A percentile compares a stretch with the other conserved stretches of the same genome.
phyloP scores from a whole-genome alignment of 2,329 filamentous ascomycete genomes.

The Incumbomyces lentus region DNA sequence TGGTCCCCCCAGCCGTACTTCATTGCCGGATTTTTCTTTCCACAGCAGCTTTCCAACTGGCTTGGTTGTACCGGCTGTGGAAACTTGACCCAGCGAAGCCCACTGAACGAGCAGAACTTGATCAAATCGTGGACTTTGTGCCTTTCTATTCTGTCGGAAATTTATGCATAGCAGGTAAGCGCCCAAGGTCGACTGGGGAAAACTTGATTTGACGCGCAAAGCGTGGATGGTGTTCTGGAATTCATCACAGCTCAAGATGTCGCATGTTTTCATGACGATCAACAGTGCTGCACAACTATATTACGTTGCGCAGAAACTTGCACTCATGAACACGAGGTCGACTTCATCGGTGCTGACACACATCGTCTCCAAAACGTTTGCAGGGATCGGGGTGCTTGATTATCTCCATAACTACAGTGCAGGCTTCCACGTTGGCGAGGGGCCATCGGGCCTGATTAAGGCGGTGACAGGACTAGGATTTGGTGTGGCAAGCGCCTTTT shows the following conservation, averaged over 20 bases:
- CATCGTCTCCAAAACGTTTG: constrained; percentile 49
- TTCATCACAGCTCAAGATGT: constrained; percentile 36
- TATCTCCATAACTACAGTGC: constrained; percentile 49
- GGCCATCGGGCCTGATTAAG: constrained; percentile 39
- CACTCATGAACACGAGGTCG: constrained; percentile 42
- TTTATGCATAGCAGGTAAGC: constrained; percentile 47
- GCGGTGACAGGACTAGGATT: constrained; percentile 30
- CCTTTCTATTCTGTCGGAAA: constrained; percentile 49
- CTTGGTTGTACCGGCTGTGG: constrained; percentile 48
- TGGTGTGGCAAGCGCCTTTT: constrained; percentile 42
- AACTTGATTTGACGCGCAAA: neutral
- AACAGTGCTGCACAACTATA: constrained; percentile 47
- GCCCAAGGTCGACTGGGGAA: neutral
- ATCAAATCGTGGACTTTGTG: constrained; percentile 43
- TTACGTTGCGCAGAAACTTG: constrained; percentile 42
- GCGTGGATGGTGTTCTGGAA: constrained; percentile 55
- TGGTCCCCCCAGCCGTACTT: constrained; percentile 50
- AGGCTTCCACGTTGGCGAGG: constrained; percentile 43
- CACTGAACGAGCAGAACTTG: constrained; percentile 32
- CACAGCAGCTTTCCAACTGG: constrained; percentile 49
- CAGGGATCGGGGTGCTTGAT: constrained; percentile 41
- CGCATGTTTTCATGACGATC: constrained; percentile 47
- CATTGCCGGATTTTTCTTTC: constrained; percentile 52
- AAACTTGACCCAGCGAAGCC: constrained; percentile 33
- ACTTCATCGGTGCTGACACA: constrained; percentile 40